phyloP scores from a whole-genome alignment of 176 grass and related monocot species.

The Alopecurus myosuroides region DNA sequence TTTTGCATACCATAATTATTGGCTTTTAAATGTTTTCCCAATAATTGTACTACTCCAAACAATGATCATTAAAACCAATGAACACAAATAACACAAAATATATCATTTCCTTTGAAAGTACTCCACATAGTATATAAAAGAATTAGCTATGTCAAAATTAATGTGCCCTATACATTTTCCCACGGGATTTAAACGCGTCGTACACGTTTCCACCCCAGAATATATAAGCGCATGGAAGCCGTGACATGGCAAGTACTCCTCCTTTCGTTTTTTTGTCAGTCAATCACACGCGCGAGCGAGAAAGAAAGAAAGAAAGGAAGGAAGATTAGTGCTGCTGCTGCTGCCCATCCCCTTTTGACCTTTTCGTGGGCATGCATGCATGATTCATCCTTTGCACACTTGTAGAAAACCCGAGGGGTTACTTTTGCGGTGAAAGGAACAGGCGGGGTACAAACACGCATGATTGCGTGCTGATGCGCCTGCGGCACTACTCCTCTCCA shows the following conservation, averaged over 20 bases:
- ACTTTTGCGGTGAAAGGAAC: conserved; percentile 23
- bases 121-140: background rate
- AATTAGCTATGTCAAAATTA: background rate
- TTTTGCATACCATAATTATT: background rate
- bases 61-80: background rate
- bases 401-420: background rate
- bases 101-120: background rate
- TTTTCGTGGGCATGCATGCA: background rate
- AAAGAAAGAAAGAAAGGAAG: too few species aligned
- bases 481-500: background rate
- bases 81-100: background rate
- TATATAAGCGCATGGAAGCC: background rate
- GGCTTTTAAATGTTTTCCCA: background rate
- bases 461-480: conserved; percentile 36
- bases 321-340: background rate
- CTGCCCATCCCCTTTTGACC: background rate
- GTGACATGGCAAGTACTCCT: background rate
- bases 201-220: background rate
- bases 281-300: background rate
- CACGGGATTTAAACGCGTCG: background rate
- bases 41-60: background rate
- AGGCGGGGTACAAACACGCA: conserved; percentile 19
- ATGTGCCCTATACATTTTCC: background rate
- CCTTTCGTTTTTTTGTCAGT: background rate
- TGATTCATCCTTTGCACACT: conserved; percentile 9